Evolutionary conservation across 1,284 basidiomycete genomes (phyloP).

Genomic region (Mycocalia duriaeana): DNA sequence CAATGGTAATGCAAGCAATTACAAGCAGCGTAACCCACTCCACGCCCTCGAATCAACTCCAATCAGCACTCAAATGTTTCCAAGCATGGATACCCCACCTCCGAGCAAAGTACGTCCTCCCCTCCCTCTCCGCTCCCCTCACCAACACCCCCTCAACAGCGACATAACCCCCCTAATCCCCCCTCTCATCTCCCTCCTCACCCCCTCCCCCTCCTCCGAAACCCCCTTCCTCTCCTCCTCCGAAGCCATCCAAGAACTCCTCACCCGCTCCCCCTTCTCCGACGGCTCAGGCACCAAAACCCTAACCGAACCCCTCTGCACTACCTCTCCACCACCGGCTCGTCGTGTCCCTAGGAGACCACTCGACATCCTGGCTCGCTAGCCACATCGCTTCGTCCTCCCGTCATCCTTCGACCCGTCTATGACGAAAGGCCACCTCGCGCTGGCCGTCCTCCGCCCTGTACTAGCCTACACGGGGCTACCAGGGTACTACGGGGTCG

Average conservation of each 20-base stretch:
- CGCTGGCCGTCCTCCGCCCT: constrained; percentile 68
- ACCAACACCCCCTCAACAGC: constrained; percentile 26
- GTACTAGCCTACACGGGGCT: constrained; percentile 75
- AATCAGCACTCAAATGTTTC: constrained; percentile 72
- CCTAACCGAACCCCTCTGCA: constrained; percentile 74
- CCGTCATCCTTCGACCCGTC: constrained; percentile 16
- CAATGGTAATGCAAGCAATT: constrained; percentile 68
- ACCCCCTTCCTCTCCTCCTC: constrained; percentile 56
- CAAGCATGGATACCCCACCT: constrained; percentile 77
- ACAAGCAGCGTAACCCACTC: constrained; percentile 30
- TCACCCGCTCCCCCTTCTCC: constrained; percentile 67
- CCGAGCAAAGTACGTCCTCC: constrained; percentile 53
- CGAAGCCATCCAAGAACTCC: constrained; percentile 72
- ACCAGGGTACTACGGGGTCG: constrained; percentile 70
- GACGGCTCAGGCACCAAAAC: constrained; percentile 68
- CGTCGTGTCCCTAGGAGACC: constrained; percentile 76
- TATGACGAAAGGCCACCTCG: constrained; percentile 43
- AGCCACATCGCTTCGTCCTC: constrained; percentile 45
- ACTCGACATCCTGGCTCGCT: constrained; percentile 79
- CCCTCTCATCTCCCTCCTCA: constrained; percentile 54
- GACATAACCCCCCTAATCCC: constrained; percentile 63
- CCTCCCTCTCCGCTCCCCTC: constrained; percentile 2
- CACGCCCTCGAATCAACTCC: constrained; percentile 41
- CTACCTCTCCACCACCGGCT: constrained; percentile 67
- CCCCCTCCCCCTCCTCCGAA: constrained; percentile 38